These are phyloP conservation scores for Cetradonia linearis DNA, from an alignment of 495 filamentous ascomycete species.

Conservation along the genomic window DNA sequence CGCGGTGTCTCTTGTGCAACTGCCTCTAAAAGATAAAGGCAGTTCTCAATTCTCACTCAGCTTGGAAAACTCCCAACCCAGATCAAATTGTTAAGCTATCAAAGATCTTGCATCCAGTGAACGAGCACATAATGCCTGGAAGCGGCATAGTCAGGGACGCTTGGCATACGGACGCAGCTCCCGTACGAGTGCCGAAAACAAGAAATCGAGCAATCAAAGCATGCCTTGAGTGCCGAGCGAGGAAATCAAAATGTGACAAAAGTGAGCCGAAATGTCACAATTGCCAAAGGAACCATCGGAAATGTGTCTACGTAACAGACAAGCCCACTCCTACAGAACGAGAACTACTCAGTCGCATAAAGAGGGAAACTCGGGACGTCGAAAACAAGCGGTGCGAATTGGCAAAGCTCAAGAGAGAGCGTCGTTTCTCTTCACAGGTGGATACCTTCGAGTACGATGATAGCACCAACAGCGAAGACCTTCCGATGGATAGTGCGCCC, in stretches of 20 bases:
- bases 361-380: background rate
- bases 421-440: background rate
- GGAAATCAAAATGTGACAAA: conserved; percentile 66
- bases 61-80: background rate
- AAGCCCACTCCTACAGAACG: background rate
- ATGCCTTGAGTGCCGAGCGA: conserved; percentile 61
- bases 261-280: conserved; percentile 9
- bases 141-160: background rate
- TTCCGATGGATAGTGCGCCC: background rate
- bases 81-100: background rate
- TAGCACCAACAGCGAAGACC: background rate
- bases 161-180: background rate
- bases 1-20: background rate
- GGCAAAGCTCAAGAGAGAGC: background rate
- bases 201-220: conserved; percentile 60
- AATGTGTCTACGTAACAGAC: background rate
- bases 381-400: background rate
- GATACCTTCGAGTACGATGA: background rate
- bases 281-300: background rate
- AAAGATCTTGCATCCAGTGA: background rate
- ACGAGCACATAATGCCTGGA: background rate
- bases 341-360: background rate
- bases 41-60: background rate
- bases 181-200: background rate
- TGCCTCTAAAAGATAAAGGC: background rate